Evolutionary conservation across 106 monocot species (phyloP).

Genomic region (Dioscorea dumetorum): DNA sequence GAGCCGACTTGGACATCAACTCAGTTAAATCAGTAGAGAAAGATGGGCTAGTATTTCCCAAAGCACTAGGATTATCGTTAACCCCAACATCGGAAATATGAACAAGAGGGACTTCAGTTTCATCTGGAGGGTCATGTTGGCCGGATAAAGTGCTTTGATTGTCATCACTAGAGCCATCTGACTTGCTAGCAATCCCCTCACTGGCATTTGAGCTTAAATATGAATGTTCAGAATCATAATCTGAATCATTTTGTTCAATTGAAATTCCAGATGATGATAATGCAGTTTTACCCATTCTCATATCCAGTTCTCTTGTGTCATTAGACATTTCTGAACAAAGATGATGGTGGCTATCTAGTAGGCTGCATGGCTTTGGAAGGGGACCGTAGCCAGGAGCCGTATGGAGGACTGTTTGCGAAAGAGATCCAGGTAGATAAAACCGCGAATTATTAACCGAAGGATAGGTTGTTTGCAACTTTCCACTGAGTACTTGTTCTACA

Average conservation of each 20-base stretch:
- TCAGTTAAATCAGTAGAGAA: constrained; percentile 59
- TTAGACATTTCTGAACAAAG: constrained; percentile 4
- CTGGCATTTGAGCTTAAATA: constrained; percentile 27
- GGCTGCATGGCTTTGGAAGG: constrained; percentile 82
- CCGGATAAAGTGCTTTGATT: background rate
- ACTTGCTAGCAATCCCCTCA: constrained; percentile 18
- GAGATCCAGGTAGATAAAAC: constrained; percentile 87
- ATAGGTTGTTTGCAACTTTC: constrained; percentile 16
- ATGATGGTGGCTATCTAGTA: constrained; percentile 18
- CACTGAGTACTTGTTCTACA: constrained; percentile 31
- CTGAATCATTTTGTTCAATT: constrained; percentile 43
- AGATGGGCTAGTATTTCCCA: constrained; percentile 13
- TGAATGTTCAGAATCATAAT: constrained; percentile 49
- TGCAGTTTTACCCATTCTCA: constrained; percentile 24
- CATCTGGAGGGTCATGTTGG: constrained; percentile 14
- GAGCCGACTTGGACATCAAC: constrained; percentile 63
- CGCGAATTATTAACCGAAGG: constrained; percentile 17
- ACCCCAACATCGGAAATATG: constrained; percentile 30
- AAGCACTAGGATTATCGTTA: background rate
- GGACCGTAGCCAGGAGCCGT: constrained; percentile 85
- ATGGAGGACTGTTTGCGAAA: constrained; percentile 92
- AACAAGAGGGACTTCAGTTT: constrained; percentile 19
- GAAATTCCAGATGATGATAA: constrained; percentile 43
- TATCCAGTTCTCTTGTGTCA: constrained; percentile 7
- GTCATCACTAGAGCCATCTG: constrained; percentile 16